A percentile compares a stretch with the other conserved stretches of the same genome.
Conservation (phyloP, 2,329 filamentous ascomycete species). For the Alternaria viburni region DNA sequence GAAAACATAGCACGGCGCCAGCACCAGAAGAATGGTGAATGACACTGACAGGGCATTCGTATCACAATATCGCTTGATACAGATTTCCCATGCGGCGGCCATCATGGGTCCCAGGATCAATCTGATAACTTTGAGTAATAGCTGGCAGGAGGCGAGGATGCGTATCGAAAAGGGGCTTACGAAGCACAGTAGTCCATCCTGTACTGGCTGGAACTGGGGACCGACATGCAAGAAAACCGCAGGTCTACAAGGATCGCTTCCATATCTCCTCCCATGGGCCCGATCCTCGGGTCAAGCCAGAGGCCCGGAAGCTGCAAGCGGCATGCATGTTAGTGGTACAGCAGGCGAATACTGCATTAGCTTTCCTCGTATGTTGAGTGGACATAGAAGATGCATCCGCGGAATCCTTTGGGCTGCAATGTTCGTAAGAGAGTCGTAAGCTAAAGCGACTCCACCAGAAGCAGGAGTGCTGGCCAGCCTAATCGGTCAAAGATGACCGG, state of each 20-base stretch:
- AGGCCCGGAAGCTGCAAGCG: neutral
- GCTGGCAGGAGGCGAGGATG: conserved; percentile 2
- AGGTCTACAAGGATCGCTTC: neutral
- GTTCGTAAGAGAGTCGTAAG: neutral
- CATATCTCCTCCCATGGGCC: neutral
- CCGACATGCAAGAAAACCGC: neutral
- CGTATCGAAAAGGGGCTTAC: neutral
- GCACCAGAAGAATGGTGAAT: neutral
- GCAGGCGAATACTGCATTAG: neutral
- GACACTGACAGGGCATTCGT: neutral
- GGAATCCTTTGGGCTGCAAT: neutral
- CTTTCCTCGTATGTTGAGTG: neutral
- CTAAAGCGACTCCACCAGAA: neutral
- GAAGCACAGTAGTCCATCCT: neutral
- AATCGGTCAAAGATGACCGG: neutral
- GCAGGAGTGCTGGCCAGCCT: neutral
- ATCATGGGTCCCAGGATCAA: neutral
- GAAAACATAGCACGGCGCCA: neutral
- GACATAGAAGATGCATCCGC: neutral
- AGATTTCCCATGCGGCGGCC: neutral
- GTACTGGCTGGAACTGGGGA: neutral
- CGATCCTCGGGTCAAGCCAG: neutral
- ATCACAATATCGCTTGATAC: neutral
- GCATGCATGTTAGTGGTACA: neutral
- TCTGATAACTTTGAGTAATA: neutral